phyloP scores from a whole-genome alignment of 306 rosid genomes.

The Trichosanthes truncata region DNA sequence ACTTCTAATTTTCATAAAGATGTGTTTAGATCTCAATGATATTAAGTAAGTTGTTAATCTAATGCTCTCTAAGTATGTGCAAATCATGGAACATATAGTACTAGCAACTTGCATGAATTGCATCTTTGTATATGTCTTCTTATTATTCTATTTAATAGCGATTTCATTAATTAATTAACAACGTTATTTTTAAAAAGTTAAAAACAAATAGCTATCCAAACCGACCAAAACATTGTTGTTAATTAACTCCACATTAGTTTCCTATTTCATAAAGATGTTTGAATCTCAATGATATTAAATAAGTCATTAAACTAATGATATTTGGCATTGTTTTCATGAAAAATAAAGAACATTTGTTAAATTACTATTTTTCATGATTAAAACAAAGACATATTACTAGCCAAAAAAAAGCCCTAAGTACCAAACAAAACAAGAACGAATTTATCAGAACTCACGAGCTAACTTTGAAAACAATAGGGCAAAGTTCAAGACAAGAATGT shows the following conservation, averaged over 20 bases:
- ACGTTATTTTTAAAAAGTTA: no score
- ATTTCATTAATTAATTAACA: no score
- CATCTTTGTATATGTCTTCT: no score
- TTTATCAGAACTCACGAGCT: slow-evolving; percentile 6
- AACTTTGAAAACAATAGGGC: background rate
- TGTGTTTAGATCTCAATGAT: background rate
- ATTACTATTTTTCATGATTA: background rate
- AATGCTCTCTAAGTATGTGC: background rate
- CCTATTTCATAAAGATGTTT: no score
- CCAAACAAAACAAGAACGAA: background rate
- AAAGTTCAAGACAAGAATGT: background rate
- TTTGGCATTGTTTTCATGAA: background rate
- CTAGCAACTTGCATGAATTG: no score
- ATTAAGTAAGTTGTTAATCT: background rate
- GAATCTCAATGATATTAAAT: no score
- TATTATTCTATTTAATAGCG: no score
- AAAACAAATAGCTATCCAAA: no score
- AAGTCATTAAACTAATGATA: background rate
- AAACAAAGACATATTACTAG: background rate
- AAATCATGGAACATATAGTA: no score
- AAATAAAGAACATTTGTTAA: background rate
- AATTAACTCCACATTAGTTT: no score
- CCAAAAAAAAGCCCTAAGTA: background rate
- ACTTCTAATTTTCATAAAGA: no score
- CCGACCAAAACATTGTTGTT: no score